phyloP scores from a whole-genome alignment of 2,329 filamentous ascomycete genomes.

The Lizonia empirigonia region DNA sequence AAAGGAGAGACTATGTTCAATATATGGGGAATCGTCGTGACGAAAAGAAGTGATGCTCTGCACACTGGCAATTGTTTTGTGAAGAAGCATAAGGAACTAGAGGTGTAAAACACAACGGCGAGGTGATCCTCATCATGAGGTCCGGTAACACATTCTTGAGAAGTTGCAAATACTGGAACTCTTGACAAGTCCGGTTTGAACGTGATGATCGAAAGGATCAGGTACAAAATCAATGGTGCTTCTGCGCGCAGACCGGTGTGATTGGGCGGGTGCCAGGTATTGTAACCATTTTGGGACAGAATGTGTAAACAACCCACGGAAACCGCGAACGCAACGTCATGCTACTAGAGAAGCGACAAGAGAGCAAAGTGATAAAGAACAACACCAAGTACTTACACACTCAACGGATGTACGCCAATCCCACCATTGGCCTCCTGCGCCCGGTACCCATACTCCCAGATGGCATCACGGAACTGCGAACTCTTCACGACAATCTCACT shows the following conservation, averaged over 20 bases:
- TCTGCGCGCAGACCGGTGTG: background rate
- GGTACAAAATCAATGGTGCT: too few relatives aligned
- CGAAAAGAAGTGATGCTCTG: too few relatives aligned
- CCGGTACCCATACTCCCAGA: constrained; percentile 86
- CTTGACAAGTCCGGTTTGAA: too few relatives aligned
- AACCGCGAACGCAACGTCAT: background rate
- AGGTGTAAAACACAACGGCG: too few relatives aligned
- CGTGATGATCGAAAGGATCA: too few relatives aligned
- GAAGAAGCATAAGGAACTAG: too few relatives aligned
- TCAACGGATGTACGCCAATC: constrained; percentile 78
- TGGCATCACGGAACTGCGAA: constrained; percentile 85
- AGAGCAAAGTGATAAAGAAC: background rate
- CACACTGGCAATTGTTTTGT: too few relatives aligned
- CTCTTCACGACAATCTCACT: constrained; percentile 83
- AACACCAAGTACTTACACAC: constrained; percentile 65
- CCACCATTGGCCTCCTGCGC: constrained; percentile 74
- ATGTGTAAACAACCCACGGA: constrained; percentile 1
- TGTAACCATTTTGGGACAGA: constrained; percentile 4
- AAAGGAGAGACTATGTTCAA: too few relatives aligned
- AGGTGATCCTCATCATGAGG: too few relatives aligned
- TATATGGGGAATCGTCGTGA: too few relatives aligned
- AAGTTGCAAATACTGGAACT: too few relatives aligned
- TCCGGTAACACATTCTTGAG: too few relatives aligned
- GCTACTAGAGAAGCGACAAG: constrained; percentile 1
- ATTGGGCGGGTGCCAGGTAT: constrained; percentile 1